Evolutionary conservation across 2,329 filamentous ascomycete species (phyloP), one percentile per base, ranked within the genome.

Genomic region (Fusarium domesticum): DNA sequence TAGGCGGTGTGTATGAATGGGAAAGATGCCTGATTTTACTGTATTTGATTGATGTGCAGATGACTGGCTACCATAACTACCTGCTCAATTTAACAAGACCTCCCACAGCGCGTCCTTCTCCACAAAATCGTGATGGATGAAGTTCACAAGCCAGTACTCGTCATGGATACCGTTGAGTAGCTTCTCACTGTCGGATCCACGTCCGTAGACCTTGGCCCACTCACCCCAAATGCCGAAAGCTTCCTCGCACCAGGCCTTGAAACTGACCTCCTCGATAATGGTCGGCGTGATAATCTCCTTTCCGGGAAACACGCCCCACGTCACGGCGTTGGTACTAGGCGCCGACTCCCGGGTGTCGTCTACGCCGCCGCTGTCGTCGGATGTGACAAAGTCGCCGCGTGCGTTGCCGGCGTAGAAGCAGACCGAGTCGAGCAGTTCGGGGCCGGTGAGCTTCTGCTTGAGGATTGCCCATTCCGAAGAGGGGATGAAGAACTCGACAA

Each of bases 211-310:
- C 55, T 87, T 78, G 48, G 87, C 84, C 93, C 93, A 98, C 72
- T 97, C 93, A 33, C 76, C 80, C 87, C 92, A 97, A 61, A 97
- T 96, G 23, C 85, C 86, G 71, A 93, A 98, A 1, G 93, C 92
- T 74, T 98, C 93, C 63, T 97, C 93, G 45, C 83, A 80, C 93
- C 93, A 98, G 6, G 91, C 89, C 50, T 83, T 78, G 76, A 97
- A 97, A 64, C 87, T 93, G 39, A 96, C 89, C 57, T 91, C 88
- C 65, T 97, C 92, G 60, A 97, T 95, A 62, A 97, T 97, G 2
- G 92, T 97, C 3, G 92, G 92, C 17, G 91, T 95, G 45, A 95
- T 81, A 62, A 97, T 97, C 68, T 97, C 92, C 70, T 96, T 96
- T 33, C 89, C 89, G 0, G 88, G 86, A 69, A 97, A 97, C 1